These are phyloP conservation scores for Macrolepiota dolichaula DNA, from an alignment of 768 basidiomycete genomes.

Conservation along the genomic window DNA sequence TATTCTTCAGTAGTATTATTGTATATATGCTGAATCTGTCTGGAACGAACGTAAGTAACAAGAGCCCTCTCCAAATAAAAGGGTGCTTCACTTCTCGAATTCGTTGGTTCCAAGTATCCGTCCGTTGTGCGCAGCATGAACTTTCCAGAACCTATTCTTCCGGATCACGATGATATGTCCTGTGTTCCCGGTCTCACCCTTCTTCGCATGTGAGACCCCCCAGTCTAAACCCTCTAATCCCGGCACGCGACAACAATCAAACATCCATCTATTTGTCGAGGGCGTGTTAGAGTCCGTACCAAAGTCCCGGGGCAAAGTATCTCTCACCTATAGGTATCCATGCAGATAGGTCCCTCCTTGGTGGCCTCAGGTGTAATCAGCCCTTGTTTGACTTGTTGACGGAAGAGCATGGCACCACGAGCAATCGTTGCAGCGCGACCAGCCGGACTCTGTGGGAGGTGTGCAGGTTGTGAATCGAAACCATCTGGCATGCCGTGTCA, in stretches of 20 bases:
- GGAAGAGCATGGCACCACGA: conserved; percentile 71
- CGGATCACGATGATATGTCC: conserved; percentile 87
- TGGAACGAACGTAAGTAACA: conserved; percentile 23
- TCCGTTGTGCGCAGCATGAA: conserved; percentile 56
- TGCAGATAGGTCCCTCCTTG: conserved; percentile 72
- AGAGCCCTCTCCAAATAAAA: background rate
- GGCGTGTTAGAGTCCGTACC: conserved; percentile 2
- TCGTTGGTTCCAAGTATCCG: conserved; percentile 62
- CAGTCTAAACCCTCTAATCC: conserved; percentile 74
- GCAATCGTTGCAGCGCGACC: conserved; percentile 71
- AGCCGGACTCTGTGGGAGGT: conserved; percentile 53
- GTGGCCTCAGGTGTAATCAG: conserved; percentile 60
- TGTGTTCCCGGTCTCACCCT: conserved; percentile 52
- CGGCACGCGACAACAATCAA: conserved; percentile 83
- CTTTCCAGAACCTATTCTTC: conserved; percentile 81
- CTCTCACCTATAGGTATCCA: conserved; percentile 80
- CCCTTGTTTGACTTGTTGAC: conserved; percentile 65
- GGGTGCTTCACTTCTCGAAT: conserved; percentile 50
- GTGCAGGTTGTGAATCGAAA: conserved; percentile 60
- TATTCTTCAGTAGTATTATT: conserved; percentile 59
- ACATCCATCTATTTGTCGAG: conserved; percentile 70
- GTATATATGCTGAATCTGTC: conserved; percentile 72
- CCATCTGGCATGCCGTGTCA: conserved; percentile 52
- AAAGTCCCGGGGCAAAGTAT: background rate
- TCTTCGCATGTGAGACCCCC: conserved; percentile 63